Conservation (phyloP, 139 green algal genomes). For the Chlorella sp. region DNA sequence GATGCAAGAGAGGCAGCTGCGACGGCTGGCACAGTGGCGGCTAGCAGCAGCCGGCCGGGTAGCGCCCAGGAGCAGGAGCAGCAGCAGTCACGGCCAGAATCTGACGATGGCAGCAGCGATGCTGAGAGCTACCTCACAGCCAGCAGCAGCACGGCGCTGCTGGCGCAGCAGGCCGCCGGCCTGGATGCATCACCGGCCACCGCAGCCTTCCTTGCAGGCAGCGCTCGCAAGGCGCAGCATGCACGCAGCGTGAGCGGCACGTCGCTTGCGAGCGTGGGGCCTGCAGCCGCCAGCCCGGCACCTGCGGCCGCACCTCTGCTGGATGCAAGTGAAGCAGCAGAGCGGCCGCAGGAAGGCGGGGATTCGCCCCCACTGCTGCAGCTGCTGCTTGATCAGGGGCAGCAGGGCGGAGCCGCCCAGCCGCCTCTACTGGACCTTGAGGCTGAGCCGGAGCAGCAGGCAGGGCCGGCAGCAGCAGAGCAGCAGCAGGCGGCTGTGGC, state of each 20-base stretch:
- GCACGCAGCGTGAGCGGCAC: conserved; percentile 7
- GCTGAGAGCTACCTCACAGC: conserved; percentile 23
- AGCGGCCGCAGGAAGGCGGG: too few relatives aligned
- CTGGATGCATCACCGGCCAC: background rate
- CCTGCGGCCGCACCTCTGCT: background rate
- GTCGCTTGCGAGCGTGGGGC: background rate
- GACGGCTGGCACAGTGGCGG: conserved; percentile 19
- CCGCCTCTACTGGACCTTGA: background rate
- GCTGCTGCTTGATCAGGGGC: background rate
- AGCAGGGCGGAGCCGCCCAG: background rate
- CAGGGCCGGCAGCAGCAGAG: background rate
- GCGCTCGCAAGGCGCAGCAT: background rate
- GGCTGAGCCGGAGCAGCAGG: background rate
- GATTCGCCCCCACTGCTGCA: background rate
- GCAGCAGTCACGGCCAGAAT: conserved; percentile 24
- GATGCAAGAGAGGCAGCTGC: background rate
- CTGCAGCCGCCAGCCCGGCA: background rate
- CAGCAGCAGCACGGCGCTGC: conserved; percentile 29
- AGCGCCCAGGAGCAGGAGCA: conserved; percentile 9
- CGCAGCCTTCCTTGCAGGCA: background rate
- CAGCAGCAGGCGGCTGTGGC: background rate
- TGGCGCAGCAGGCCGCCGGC: background rate
- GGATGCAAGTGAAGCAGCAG: background rate
- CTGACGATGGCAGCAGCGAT: background rate
- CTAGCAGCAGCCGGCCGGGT: background rate